Evolutionary conservation across 2,329 filamentous ascomycete species (phyloP), one percentile per base, ranked within the genome.

Genomic region (Diaporthe sp.): DNA sequence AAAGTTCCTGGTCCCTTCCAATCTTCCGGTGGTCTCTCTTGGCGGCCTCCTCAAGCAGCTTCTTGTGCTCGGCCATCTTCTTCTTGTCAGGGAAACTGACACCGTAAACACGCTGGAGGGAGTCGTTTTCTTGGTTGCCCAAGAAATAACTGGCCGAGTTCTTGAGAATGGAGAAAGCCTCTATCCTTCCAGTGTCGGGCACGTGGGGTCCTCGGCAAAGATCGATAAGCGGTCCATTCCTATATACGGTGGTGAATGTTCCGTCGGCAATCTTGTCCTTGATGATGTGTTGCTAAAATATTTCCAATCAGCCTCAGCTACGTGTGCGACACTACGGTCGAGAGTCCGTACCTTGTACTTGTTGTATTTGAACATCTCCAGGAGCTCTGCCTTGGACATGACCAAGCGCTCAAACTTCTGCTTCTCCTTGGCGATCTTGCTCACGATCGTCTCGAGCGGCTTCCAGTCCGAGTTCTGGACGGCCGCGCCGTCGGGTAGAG

Each of bases 281-380:
- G 87, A 99, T 98, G 85, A 98, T 98, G 84, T 98, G 94, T 83
- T 98, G 92, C 91, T 99, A 70, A 15, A 71, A 25, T 1, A 44
- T 10, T 19, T 19, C 44, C 19, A 22, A 53, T 77, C 28, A 77
- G 75, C 51, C 7, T 7, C 9, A 9, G 4, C 49, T 25, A n/a
- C 13, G 2, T 10, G 3, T 39, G 5, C 65, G 22, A 53, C 5
- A 4, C 31, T 3, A 19, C 7, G n/a, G 25, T 17, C 2, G 46
- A 8, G 22, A 1, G 12, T 10, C 17, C 46, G 58, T 58, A 77
- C 75, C 91, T 98, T 98, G 89, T 98, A 98, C 84, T 97, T 97
- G 90, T 97, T 98, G 89, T 98, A 97, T 80, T 92, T 92, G 88
- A 98, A 98, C 94, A 98, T 98, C 83, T 98, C 95, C 71, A 97